Evolutionary conservation across 2,329 filamentous ascomycete genomes (phyloP).

Genomic region (Sporothrix mexicana): DNA sequence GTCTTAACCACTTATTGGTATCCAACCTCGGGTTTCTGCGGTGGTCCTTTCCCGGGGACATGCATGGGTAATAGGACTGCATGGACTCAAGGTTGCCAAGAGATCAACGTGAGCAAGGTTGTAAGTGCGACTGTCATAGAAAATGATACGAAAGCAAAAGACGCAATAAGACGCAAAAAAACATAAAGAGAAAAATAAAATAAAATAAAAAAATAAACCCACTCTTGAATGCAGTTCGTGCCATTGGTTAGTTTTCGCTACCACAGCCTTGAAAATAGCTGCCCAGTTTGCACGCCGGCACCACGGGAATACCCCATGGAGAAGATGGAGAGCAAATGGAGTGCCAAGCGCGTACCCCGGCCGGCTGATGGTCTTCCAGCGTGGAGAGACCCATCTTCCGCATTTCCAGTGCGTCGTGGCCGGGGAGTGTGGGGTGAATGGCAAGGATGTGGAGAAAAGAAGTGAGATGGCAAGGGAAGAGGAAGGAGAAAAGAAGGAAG

Average conservation of each 20-base stretch:
- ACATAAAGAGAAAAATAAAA: neutral
- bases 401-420: conserved; percentile 7
- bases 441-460: neutral
- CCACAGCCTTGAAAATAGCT: too few species aligned
- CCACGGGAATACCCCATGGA: too few species aligned
- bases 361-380: conserved; percentile 16
- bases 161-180: too few species aligned
- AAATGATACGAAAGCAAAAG: too few species aligned
- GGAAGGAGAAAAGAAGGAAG: neutral
- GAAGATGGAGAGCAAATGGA: neutral
- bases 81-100: neutral
- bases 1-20: neutral
- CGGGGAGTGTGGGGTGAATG: neutral
- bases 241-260: too few species aligned
- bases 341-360: conserved; percentile 8
- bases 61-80: neutral
- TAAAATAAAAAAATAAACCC: neutral
- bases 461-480: neutral
- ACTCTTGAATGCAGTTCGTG: neutral
- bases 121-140: too few species aligned
- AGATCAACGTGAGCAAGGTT: neutral
- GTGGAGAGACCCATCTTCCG: conserved; percentile 12
- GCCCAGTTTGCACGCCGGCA: too few species aligned
- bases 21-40: neutral
- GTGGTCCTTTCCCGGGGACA: conserved; percentile 1